These are phyloP conservation scores for Diaporthe nobilis DNA, from an alignment of 2,329 filamentous ascomycete genomes.

Conservation along the genomic window DNA sequence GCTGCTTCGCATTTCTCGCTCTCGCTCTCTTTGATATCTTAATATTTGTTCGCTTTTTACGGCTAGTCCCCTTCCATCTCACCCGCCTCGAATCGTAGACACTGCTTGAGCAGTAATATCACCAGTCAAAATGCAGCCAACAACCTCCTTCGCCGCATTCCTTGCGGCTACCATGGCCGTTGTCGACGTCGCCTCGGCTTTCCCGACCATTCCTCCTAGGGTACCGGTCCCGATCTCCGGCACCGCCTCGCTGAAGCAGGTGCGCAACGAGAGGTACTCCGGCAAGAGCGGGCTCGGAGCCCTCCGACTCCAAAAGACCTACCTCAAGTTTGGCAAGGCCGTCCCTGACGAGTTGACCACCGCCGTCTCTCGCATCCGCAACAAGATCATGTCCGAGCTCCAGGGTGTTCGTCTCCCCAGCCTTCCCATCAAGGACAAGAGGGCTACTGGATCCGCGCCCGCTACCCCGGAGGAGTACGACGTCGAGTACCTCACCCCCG, in stretches of 20 bases:
- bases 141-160: constrained; percentile 40
- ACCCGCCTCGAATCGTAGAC: constrained; percentile 1
- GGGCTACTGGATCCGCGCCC: constrained; percentile 49
- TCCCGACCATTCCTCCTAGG: constrained; percentile 38
- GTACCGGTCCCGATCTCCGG: constrained; percentile 39
- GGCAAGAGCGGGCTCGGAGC: constrained; percentile 50
- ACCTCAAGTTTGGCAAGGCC: constrained; percentile 55
- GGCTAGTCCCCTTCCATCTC: constrained; percentile 13
- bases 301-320: constrained; percentile 54
- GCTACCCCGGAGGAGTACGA: constrained; percentile 50
- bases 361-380: constrained; percentile 48
- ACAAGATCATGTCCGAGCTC: constrained; percentile 38
- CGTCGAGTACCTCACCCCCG: constrained; percentile 53
- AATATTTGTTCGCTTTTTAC: constrained; percentile 20
- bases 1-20: constrained; percentile 19
- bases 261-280: constrained; percentile 47
- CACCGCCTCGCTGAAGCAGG: constrained; percentile 42
- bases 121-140: constrained; percentile 38
- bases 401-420: constrained; percentile 30
- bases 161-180: constrained; percentile 42
- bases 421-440: constrained; percentile 44
- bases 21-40: constrained; percentile 32
- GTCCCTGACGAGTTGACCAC: constrained; percentile 51
- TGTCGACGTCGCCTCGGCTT: constrained; percentile 41
- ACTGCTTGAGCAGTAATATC: constrained; percentile 6